Base-by-base conservation (phyloP, 192 early-diverging fungal species). In the Dissophora ornata region DNA sequence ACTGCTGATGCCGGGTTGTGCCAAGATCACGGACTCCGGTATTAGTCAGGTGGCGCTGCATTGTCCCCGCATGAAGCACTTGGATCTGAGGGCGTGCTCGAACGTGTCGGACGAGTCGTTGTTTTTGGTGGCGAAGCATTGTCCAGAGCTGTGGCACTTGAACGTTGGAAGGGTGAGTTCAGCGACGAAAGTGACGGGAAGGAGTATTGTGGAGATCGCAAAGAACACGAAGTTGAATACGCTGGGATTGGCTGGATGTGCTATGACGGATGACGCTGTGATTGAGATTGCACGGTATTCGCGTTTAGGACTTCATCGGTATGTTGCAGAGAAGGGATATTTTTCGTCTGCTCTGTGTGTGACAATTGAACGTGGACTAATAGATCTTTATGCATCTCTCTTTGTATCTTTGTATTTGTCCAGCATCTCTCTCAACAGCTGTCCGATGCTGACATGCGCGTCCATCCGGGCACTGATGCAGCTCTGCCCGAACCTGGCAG, bases 31-130 rank as follows among this genome's bases (percentile, higher is more conserved):
- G 8, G 85, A 86, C 38, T 54, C 66, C 6, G 79, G 81, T 10
- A 77, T 86, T 19, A 24, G 65, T 8, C 28, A 70, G 5, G 63
- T 84, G 4, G 82, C 85, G 6, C 41, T 68, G 4, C 57, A 71
- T 19, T 86, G 85, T 51, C 82, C 73, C 1, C 30, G 50, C 1
- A 57, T 86, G 45, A 73, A 80, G 33, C 81, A 86, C 56, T 62
- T 86, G 41, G 85, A 86, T 64, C 57, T 86, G 21, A 55, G 85
- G 10, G 82, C 85, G 3, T 86, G 85, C 57, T 81, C 83, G 1
- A 59, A 77, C 11, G 64, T 86, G 13, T 80, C 75, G 11, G 85
- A 86, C 28, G 50, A 60, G 10, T 84, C 82, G 1, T 42, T 86
- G 41, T 30, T 67, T 3, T 34, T 71, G 16, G 73, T 86, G 6